Base-by-base conservation (phyloP, 306 rosid genomes). In the Lathyrus oleraceus region DNA sequence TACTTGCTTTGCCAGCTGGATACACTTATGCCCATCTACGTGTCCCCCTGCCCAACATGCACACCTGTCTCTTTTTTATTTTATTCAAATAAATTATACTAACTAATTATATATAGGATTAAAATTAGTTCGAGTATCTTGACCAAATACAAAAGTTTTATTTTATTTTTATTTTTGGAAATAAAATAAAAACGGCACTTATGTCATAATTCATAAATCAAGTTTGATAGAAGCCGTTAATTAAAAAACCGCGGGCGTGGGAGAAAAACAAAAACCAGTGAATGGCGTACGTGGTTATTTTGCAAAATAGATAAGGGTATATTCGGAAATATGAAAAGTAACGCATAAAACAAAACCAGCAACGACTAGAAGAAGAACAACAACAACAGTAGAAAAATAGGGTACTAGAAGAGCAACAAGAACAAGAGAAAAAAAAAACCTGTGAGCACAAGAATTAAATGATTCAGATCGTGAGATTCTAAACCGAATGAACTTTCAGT, bases 1-100 rank as follows among this genome's bases (percentile, higher is more conserved):
- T 28, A 49, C 52, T 70, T 11, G 3, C 74, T 58, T 40, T 71
- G 87, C 84, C 85, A 82, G 85, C 88, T 79, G 88, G 79, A 69
- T 79, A 61, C 73, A 61, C 74, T 74, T 75, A 54, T 36, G 47
- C 65, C 72, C 72, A 42, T 64, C 51, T 12, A 87, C 84, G 81
- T 87, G 87, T 87, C 66, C 40, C 69, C 65, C 52, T 28, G 54
- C 79, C 62, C 75, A 59, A 77, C 78, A 11, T 76, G 61, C 64
- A 47, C 83, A 76, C 75, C 51, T 67, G 65, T 74, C 65, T 60
- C 52, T 19, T 20, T 11, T 23, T 12, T 10, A 39, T 39, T 39
- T 7, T 12, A 39, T 39, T 28, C 3, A 2, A 28, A 28, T 28
- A 28, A 6, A 28, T 28, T 28, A 0, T 28, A 28, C 1, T 28